Conservation (phyloP, 2,329 filamentous ascomycete species). For the Cladosporium velox region DNA sequence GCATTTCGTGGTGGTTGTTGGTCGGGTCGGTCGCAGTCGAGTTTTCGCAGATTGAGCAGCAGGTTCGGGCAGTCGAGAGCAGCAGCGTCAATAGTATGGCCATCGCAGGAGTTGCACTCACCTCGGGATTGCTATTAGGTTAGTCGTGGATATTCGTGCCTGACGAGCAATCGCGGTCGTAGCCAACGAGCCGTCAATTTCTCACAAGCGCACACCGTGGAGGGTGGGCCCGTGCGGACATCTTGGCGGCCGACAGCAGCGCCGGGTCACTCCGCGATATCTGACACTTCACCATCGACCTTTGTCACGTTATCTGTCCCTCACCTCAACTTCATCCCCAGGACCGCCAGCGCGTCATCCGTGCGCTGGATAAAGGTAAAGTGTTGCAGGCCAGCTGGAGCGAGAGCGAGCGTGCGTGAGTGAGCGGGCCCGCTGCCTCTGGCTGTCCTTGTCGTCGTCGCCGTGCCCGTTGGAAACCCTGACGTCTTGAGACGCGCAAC, state of each 20-base stretch:
- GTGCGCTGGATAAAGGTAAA: neutral
- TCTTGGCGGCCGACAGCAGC: neutral
- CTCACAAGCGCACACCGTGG: neutral
- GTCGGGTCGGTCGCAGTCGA: neutral
- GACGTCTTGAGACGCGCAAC: conserved; percentile 17
- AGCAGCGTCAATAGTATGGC: conserved; percentile 5
- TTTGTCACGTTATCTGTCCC: neutral
- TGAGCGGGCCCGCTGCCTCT: neutral
- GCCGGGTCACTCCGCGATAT: neutral
- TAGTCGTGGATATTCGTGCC: conserved; percentile 22
- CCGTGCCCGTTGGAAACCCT: conserved; percentile 2
- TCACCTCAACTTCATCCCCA: neutral
- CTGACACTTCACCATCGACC: neutral
- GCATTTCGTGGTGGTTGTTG: conserved; percentile 7
- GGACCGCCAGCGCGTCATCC: neutral
- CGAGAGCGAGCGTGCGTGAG: neutral
- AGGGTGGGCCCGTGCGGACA: neutral
- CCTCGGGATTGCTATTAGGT: conserved; percentile 20
- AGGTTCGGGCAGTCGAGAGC: conserved; percentile 3
- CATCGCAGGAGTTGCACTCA: conserved; percentile 9
- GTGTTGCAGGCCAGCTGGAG: neutral
- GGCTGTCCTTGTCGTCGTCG: neutral
- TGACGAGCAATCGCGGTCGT: conserved; percentile 15
- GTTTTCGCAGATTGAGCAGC: conserved; percentile 13
- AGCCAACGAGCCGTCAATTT: no score